Evolutionary conservation across 2,329 filamentous ascomycete genomes (phyloP), one percentile per base, ranked within the genome.

Genomic region (Fusarium paranaense): DNA sequence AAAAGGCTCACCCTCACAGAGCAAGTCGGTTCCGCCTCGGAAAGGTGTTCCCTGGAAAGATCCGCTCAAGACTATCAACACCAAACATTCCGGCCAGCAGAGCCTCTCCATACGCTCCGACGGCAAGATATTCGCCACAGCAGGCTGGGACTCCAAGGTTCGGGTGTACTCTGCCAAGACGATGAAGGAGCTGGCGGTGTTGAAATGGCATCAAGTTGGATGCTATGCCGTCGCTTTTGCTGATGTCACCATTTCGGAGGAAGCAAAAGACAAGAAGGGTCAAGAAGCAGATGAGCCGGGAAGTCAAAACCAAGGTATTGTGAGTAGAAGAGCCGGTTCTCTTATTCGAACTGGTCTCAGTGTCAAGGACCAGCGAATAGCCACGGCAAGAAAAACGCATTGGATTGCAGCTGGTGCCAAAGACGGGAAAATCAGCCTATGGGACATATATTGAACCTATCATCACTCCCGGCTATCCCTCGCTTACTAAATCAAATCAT

Each of bases 331-430:
- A 7, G 35, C 47, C 1, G 56, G 60, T 4, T 40, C 66, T n/a
- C 56, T 78, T n/a, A 16, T 61, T 5, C 66, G 50, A 5, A 54
- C 57, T 9, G 69, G 67, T 2, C 63, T 73, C 52, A 82, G 75
- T 11, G 90, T 95, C 59, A 92, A 90, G 68, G 88, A 91, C 38
- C 89, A 90, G 73, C 87, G 94, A 64, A 85, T 90, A 25, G 85
- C 85, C 38, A 91, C 90, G 76, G 92, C 93, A 13, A 91, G 89
- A 78, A 86, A 86, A 60, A 93, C 92, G 27, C 96, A 98, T 82
- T 98, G 96, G 95, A 82, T 98, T 61, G 97, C 93, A 20, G 94
- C 91, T 1, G 97, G 97, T 2, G 93, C 94, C 64, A 99, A 98
- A 82, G 97, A 98, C 84, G 97, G 96, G 20, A 98, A 97, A 81